Evolutionary conservation across 2,329 filamentous ascomycete species (phyloP).

Genomic region (Clarireedia paspali): DNA sequence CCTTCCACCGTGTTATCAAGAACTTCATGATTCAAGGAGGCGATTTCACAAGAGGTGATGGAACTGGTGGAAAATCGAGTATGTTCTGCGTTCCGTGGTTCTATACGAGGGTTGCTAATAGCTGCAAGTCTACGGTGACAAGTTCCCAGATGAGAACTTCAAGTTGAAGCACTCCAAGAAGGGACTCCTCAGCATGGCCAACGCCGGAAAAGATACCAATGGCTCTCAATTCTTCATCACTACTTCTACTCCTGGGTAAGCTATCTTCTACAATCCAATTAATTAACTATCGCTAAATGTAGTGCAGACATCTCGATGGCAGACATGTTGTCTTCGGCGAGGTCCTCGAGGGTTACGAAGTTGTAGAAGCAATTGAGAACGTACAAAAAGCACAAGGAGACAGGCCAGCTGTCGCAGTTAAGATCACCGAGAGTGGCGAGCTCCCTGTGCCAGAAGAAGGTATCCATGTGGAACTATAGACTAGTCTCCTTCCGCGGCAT

Average conservation of each 20-base stretch:
- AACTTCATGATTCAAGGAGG: slow-evolving; percentile 88
- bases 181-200: slow-evolving; percentile 78
- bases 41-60: slow-evolving; percentile 77
- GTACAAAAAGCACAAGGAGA: slow-evolving; percentile 57
- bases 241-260: slow-evolving; percentile 67
- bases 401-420: slow-evolving; percentile 62
- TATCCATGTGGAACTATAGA: slow-evolving; percentile 85
- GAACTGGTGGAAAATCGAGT: slow-evolving; percentile 81
- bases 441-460: slow-evolving; percentile 79
- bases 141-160: slow-evolving; percentile 89
- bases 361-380: slow-evolving; percentile 73
- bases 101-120: slow-evolving; percentile 14
- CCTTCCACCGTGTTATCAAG: slow-evolving; percentile 87
- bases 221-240: slow-evolving; percentile 91
- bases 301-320: slow-evolving; percentile 67
- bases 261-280: not conserved
- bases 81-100: slow-evolving; percentile 30
- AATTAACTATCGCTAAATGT: slow-evolving; percentile 13
- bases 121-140: slow-evolving; percentile 65
- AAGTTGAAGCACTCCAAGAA: slow-evolving; percentile 88
- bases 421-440: slow-evolving; percentile 78
- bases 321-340: slow-evolving; percentile 84
- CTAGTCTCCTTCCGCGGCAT: slow-evolving; percentile 22
- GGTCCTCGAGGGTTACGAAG: slow-evolving; percentile 76
- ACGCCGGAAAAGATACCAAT: slow-evolving; percentile 78